Conservation (phyloP, 495 filamentous ascomycete genomes). For the Extremus antarcticus region DNA sequence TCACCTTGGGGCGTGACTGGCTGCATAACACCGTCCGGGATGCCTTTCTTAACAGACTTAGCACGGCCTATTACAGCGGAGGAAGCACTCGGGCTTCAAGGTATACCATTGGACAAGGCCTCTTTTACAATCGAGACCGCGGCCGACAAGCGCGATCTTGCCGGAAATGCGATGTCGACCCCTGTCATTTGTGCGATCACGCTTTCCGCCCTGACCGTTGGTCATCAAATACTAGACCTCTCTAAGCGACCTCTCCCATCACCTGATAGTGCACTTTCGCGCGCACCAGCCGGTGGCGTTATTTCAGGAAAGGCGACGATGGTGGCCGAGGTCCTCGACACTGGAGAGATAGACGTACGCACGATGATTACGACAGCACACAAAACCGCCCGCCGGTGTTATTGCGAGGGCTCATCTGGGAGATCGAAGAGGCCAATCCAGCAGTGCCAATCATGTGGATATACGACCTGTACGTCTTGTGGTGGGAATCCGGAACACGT, state of each 20-base stretch:
- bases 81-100: constrained; percentile 61
- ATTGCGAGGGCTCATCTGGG: constrained; percentile 44
- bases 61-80: constrained; percentile 53
- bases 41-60: constrained; percentile 51
- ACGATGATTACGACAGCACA: not conserved
- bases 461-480: constrained; percentile 47
- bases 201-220: constrained; percentile 41
- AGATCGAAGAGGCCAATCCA: constrained; percentile 32
- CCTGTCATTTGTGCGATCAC: constrained; percentile 60
- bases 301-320: not conserved
- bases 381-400: constrained; percentile 35
- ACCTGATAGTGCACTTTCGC: too few species aligned
- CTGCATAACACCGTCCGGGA: constrained; percentile 62
- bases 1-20: too few species aligned
- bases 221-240: constrained; percentile 31
- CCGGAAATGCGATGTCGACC: constrained; percentile 76
- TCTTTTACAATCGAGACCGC: constrained; percentile 54
- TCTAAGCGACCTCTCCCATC: too few species aligned
- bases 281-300: too few species aligned
- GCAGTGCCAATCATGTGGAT: constrained; percentile 42
- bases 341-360: not conserved
- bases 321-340: not conserved
- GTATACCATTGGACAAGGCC: constrained; percentile 53
- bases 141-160: constrained; percentile 56
- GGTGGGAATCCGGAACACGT: constrained; percentile 46